phyloP scores from a whole-genome alignment of 2,329 filamentous ascomycete species.

The Clarireedia paspali region DNA sequence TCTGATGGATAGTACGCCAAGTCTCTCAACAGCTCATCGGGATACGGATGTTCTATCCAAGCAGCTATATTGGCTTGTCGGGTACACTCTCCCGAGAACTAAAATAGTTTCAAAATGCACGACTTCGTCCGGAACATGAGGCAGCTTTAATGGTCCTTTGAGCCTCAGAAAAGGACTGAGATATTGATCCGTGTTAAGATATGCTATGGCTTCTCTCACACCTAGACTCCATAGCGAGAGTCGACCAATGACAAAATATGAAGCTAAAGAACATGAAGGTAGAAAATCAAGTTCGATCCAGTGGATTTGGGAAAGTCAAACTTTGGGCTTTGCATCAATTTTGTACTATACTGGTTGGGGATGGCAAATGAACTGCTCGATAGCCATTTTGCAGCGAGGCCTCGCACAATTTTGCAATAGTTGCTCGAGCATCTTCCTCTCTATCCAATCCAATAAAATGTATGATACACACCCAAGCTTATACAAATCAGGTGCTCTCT shows the following conservation, averaged over 20 bases:
- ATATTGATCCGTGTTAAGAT: not conserved
- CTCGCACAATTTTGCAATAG: not conserved
- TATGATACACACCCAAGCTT: not conserved
- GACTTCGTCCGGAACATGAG: not conserved
- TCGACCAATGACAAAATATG: not conserved
- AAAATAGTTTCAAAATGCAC: not conserved
- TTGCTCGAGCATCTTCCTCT: not conserved
- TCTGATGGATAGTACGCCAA: not conserved
- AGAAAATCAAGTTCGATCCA: not conserved
- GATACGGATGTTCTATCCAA: not conserved
- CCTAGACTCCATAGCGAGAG: not conserved
- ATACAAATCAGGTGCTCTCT: not conserved
- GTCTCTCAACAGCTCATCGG: not conserved
- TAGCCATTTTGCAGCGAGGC: not conserved
- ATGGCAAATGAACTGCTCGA: not conserved
- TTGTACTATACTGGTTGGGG: not conserved
- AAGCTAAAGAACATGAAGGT: not conserved
- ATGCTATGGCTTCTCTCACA: not conserved
- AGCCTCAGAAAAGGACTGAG: not conserved
- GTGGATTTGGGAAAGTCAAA: not conserved
- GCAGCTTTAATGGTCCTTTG: not conserved
- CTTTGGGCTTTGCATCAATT: not conserved
- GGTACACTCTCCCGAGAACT: not conserved
- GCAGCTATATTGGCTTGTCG: not conserved
- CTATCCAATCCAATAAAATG: not conserved